Conservation (phyloP, 352 stramenopile genomes). For the Pythium brassicae region DNA sequence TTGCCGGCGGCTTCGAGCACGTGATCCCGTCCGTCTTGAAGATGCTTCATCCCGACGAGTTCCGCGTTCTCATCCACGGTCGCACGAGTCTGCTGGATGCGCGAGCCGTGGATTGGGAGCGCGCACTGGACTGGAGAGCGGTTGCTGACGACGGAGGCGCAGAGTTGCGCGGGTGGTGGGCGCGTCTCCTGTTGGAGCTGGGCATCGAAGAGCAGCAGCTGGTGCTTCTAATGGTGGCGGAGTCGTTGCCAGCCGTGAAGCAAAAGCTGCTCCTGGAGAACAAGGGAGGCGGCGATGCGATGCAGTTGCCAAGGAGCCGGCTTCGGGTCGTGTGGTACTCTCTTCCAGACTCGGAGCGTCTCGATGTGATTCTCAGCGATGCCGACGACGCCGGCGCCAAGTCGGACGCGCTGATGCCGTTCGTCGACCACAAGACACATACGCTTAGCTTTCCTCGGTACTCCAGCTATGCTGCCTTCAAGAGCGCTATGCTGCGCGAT, state of each 20-base stretch:
- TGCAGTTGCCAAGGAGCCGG: not conserved
- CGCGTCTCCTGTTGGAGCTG: slow-evolving; percentile 44
- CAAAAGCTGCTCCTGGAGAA: slow-evolving; percentile 32
- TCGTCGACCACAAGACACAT: slow-evolving; percentile 27
- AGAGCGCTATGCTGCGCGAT: slow-evolving; percentile 29
- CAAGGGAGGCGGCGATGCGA: slow-evolving; percentile 2
- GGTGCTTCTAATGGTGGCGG: slow-evolving; percentile 48
- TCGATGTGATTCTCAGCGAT: slow-evolving; percentile 7
- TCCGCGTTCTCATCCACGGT: slow-evolving; percentile 52
- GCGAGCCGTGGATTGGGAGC: slow-evolving; percentile 36
- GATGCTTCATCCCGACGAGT: slow-evolving; percentile 44
- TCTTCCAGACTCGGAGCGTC: slow-evolving; percentile 3
- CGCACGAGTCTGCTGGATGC: slow-evolving; percentile 23
- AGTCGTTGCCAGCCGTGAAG: slow-evolving; percentile 39
- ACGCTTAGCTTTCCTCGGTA: slow-evolving; percentile 52
- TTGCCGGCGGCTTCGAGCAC: slow-evolving; percentile 48
- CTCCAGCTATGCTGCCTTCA: slow-evolving; percentile 48
- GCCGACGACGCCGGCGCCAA: slow-evolving; percentile 12
- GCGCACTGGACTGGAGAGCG: slow-evolving; percentile 29
- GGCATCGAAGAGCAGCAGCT: slow-evolving; percentile 58
- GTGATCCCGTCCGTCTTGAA: slow-evolving; percentile 47
- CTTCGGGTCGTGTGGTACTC: slow-evolving; percentile 6
- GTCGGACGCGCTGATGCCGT: slow-evolving; percentile 29
- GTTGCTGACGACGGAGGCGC: not conserved
- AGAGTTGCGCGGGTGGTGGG: slow-evolving; percentile 25